Conservation (phyloP, 208 protist genomes). For the Phytomonas sp. region DNA sequence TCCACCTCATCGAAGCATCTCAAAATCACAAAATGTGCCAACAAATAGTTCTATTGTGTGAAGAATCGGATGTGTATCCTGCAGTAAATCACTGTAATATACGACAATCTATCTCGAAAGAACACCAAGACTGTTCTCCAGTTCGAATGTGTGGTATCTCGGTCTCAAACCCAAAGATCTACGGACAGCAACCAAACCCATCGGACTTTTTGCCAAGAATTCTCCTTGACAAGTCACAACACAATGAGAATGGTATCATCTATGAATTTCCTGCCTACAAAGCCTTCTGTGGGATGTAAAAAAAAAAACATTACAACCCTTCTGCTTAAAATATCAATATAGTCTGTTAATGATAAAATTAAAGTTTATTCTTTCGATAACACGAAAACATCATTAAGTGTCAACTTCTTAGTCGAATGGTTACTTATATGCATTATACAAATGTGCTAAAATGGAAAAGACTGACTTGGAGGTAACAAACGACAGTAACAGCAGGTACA, state of each 20-base stretch:
- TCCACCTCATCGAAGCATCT: conserved; percentile 70
- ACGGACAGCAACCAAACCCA: conserved; percentile 73
- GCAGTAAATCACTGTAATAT: conserved; percentile 74
- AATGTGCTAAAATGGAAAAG: neutral
- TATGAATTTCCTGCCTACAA: conserved; percentile 46
- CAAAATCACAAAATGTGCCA: conserved; percentile 50
- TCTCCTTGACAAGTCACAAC: conserved; percentile 47
- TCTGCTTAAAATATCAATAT: neutral
- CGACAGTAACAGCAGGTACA: neutral
- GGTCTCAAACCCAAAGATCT: conserved; percentile 58
- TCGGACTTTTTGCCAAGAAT: conserved; percentile 80
- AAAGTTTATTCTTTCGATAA: neutral
- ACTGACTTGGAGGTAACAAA: neutral
- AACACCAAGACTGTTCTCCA: conserved; percentile 27
- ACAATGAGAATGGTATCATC: conserved; percentile 44
- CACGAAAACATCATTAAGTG: neutral
- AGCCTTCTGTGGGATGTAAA: conserved; percentile 20
- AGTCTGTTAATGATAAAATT: neutral
- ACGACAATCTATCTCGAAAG: conserved; percentile 28
- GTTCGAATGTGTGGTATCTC: conserved; percentile 78
- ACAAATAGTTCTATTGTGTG: conserved; percentile 80
- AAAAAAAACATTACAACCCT: neutral
- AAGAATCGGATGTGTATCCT: conserved; percentile 70
- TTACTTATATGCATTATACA: neutral
- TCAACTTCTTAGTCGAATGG: neutral